These are phyloP conservation scores for Colletotrichum siamense DNA, from an alignment of 2,329 filamentous ascomycete genomes.

Conservation along the genomic window DNA sequence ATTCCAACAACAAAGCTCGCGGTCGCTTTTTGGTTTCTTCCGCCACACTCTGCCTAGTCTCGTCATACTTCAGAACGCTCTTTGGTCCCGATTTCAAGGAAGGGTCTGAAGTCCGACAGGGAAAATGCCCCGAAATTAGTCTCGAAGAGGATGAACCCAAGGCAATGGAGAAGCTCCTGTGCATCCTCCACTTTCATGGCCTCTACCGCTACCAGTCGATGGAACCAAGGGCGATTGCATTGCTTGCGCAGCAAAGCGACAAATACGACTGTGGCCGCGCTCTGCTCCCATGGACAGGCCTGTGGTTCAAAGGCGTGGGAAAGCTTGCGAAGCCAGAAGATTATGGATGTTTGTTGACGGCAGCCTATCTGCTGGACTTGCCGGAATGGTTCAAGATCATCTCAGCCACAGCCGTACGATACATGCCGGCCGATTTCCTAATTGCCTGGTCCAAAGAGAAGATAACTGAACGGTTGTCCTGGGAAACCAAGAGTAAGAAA, in stretches of 20 bases:
- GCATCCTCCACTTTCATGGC: background rate
- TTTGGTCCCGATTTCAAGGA: background rate
- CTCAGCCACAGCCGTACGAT: background rate
- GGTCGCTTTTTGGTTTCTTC: background rate
- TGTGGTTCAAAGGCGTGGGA: background rate
- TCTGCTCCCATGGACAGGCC: background rate
- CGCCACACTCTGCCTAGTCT: background rate
- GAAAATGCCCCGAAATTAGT: background rate
- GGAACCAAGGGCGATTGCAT: background rate
- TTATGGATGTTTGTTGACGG: background rate
- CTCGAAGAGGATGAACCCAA: background rate
- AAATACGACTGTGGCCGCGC: background rate
- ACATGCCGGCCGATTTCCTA: background rate
- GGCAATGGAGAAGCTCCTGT: background rate
- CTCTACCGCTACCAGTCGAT: accelerated
- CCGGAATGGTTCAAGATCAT: background rate
- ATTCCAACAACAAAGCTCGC: no score
- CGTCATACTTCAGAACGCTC: background rate
- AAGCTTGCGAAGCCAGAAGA: background rate
- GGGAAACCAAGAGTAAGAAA: background rate
- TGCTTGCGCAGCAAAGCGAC: background rate
- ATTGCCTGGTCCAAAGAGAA: background rate
- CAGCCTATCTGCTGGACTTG: background rate
- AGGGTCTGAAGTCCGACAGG: background rate
- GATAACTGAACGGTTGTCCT: background rate